These are phyloP conservation scores for Cerioporus squamosus DNA, from an alignment of 1,284 basidiomycete genomes.

Conservation along the genomic window DNA sequence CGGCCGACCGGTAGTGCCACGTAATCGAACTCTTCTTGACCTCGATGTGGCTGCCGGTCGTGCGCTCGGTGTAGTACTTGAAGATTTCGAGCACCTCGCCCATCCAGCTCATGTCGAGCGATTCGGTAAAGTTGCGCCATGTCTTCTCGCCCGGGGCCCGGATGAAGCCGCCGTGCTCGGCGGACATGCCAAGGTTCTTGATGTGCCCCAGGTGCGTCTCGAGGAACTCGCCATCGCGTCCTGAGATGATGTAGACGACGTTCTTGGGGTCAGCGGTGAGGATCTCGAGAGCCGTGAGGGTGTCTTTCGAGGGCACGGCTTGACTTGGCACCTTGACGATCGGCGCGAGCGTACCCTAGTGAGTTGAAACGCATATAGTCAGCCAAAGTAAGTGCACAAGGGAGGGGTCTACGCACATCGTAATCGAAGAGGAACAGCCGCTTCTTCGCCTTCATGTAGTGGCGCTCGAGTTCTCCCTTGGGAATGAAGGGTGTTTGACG, in stretches of 20 bases:
- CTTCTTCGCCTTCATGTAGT: conserved; percentile 79
- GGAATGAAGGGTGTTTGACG: conserved; percentile 89
- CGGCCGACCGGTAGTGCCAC: conserved; percentile 95
- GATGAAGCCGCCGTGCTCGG: conserved; percentile 96
- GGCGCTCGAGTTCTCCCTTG: conserved; percentile 59
- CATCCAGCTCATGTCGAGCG: conserved; percentile 99
- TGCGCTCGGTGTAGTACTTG: conserved; percentile 92
- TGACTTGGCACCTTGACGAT: conserved; percentile 94
- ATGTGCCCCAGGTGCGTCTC: conserved; percentile 92
- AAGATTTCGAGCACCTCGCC: conserved; percentile 94
- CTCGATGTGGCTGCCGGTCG: conserved; percentile 95
- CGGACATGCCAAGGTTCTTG: conserved; percentile 84
- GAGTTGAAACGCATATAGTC: not conserved
- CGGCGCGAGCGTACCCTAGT: conserved; percentile 90
- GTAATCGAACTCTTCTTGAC: conserved; percentile 97
- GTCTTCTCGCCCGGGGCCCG: conserved; percentile 67
- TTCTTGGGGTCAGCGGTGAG: conserved; percentile 86
- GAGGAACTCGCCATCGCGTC: conserved; percentile 93
- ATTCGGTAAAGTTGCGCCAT: conserved; percentile 91
- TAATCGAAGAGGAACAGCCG: conserved; percentile 96
- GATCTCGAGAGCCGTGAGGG: conserved; percentile 76
- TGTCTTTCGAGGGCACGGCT: conserved; percentile 81
- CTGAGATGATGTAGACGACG: conserved; percentile 96
- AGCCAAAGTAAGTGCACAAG: not conserved
- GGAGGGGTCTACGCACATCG: conserved; percentile 62